Evolutionary conservation across 768 basidiomycete species (phyloP).

Genomic region (Phanerochaete sordida): DNA sequence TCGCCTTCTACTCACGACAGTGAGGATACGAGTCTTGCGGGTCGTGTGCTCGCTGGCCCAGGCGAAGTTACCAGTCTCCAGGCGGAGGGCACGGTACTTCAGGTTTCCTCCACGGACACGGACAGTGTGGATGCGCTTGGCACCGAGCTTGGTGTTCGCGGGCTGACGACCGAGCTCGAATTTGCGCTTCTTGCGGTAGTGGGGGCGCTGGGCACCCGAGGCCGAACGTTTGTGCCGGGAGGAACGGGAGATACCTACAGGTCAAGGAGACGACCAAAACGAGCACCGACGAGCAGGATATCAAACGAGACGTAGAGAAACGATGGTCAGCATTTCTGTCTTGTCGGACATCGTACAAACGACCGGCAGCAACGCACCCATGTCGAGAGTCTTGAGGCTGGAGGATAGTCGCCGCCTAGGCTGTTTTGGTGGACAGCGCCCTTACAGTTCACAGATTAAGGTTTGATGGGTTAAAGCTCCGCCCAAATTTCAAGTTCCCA

Average conservation of each 20-base stretch:
- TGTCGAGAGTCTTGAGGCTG: slow-evolving; percentile 72
- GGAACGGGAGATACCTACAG: slow-evolving; percentile 90
- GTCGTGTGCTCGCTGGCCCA: slow-evolving; percentile 97
- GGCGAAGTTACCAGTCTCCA: slow-evolving; percentile 97
- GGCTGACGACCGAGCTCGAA: slow-evolving; percentile 99
- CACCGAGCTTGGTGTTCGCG: slow-evolving; percentile 94
- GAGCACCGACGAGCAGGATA: not conserved
- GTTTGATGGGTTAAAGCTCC: slow-evolving; percentile 31
- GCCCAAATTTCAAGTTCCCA: slow-evolving; percentile 15
- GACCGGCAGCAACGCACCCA: slow-evolving; percentile 59
- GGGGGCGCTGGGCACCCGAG: slow-evolving; percentile 87
- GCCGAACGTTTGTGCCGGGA: slow-evolving; percentile 97
- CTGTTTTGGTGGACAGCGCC: slow-evolving; percentile 53
- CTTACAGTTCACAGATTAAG: slow-evolving; percentile 33
- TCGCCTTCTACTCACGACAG: slow-evolving; percentile 66
- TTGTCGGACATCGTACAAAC: not conserved
- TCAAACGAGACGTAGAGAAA: slow-evolving; percentile 4
- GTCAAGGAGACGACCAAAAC: not conserved
- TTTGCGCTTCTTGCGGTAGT: slow-evolving; percentile 99
- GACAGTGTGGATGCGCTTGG: slow-evolving; percentile 93
- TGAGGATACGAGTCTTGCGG: slow-evolving; percentile 92
- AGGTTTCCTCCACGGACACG: slow-evolving; percentile 93
- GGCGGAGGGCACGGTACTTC: slow-evolving; percentile 94
- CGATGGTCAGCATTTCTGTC: slow-evolving; percentile 8
- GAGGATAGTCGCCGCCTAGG: slow-evolving; percentile 38